These are phyloP conservation scores for Xenosphaeropsis pyriputrescens DNA, from an alignment of 2,329 filamentous ascomycete genomes.

Conservation along the genomic window DNA sequence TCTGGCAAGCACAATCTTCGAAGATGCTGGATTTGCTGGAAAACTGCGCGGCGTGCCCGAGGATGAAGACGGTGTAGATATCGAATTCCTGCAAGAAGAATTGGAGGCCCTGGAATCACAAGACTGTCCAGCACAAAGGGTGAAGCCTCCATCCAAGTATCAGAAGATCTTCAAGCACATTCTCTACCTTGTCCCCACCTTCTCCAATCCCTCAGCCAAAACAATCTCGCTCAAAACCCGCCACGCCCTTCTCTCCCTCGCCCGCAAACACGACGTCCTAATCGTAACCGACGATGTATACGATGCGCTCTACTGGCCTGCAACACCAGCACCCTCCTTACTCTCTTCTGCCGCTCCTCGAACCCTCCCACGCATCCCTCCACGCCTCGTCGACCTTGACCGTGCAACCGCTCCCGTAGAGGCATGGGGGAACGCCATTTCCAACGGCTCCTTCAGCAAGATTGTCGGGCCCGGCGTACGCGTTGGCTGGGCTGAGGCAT, in stretches of 20 bases:
- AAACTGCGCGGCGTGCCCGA: conserved; percentile 46
- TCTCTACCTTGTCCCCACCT: conserved; percentile 55
- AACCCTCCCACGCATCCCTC: too few relatives aligned
- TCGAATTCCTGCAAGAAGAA: conserved; percentile 33
- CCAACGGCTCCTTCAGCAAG: conserved; percentile 56
- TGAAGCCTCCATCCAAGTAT: conserved; percentile 37
- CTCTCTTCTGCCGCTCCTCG: too few relatives aligned
- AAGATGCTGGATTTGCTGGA: conserved; percentile 45
- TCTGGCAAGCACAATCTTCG: conserved; percentile 48
- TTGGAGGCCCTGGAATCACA: conserved; percentile 18
- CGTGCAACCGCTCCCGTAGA: conserved; percentile 36
- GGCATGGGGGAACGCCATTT: conserved; percentile 47
- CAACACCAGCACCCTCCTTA: too few relatives aligned
- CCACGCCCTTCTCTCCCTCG: conserved; percentile 41
- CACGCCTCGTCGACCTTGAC: conserved; percentile 46
- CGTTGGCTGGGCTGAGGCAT: conserved; percentile 49
- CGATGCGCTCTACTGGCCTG: too few relatives aligned
- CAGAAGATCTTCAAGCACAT: conserved; percentile 51
- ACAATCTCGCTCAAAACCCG: conserved; percentile 45
- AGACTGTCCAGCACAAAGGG: conserved; percentile 16
- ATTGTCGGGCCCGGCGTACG: conserved; percentile 46
- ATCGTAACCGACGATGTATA: conserved; percentile 60
- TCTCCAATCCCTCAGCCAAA: conserved; percentile 52
- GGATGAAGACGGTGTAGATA: conserved; percentile 45
- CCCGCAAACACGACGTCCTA: conserved; percentile 48